phyloP scores from a whole-genome alignment of 768 basidiomycete species.

The Xerocomus potaroensis region DNA sequence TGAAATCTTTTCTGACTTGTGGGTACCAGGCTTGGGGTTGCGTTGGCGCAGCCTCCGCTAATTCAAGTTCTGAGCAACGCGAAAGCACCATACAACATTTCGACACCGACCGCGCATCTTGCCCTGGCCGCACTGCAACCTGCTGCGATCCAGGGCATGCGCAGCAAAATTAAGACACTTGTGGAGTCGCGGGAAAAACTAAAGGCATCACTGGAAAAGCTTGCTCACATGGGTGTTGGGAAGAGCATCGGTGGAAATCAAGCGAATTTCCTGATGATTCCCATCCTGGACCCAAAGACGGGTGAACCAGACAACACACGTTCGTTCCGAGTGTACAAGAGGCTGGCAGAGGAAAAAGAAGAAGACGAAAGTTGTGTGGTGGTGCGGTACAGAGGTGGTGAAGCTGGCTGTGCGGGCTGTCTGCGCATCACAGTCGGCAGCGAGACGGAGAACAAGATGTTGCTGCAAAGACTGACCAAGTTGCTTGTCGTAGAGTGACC shows the following conservation, averaged over 20 bases:
- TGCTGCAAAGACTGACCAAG: conserved; percentile 32
- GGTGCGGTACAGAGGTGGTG: conserved; percentile 83
- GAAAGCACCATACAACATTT: conserved; percentile 98
- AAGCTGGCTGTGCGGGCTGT: conserved; percentile 83
- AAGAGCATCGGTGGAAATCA: conserved; percentile 71
- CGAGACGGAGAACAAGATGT: conserved; percentile 64
- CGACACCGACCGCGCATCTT: conserved; percentile 80
- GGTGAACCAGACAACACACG: conserved; percentile 52
- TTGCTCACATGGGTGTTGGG: conserved; percentile 57
- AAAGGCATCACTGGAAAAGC: conserved; percentile 42
- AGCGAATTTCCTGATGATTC: conserved; percentile 88
- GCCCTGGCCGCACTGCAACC: conserved; percentile 76
- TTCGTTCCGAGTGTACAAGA: conserved; percentile 65
- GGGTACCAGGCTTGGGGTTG: conserved; percentile 71
- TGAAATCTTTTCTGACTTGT: background rate
- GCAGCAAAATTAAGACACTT: conserved; percentile 56
- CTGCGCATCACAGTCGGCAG: conserved; percentile 88
- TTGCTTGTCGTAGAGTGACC: conserved; percentile 8
- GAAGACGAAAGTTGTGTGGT: conserved; percentile 85
- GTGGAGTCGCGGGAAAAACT: conserved; percentile 54
- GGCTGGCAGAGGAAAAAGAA: conserved; percentile 77
- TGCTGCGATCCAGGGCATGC: conserved; percentile 58
- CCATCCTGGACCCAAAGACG: conserved; percentile 51
- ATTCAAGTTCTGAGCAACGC: conserved; percentile 91
- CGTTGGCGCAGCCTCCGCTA: conserved; percentile 83